A percentile compares a stretch with the other conserved stretches of the same genome.
Evolutionary conservation across 2,329 filamentous ascomycete species (phyloP).

Genomic region (Simplicillium aogashimaense): DNA sequence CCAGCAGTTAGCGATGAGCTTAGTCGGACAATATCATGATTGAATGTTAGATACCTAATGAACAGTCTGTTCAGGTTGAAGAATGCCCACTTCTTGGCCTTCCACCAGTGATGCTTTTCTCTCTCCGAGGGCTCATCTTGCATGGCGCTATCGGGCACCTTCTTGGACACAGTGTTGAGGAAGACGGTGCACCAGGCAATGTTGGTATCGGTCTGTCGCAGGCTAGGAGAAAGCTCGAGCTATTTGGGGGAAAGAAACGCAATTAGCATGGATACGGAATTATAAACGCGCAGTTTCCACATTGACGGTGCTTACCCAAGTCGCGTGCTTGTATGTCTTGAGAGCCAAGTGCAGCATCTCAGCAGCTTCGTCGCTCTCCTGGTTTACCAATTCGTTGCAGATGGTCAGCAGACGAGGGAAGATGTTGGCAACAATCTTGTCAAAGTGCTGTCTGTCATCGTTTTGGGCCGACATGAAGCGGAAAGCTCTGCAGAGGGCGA

Average conservation of each 20-base stretch:
- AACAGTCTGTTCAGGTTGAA: conserved; percentile 95
- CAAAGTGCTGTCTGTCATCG: conserved; percentile 71
- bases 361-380: conserved; percentile 86
- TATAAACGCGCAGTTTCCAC: background rate
- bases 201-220: conserved; percentile 73
- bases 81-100: conserved; percentile 99
- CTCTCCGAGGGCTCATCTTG: conserved; percentile 77
- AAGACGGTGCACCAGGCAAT: conserved; percentile 96
- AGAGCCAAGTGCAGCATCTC: conserved; percentile 94
- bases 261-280: background rate
- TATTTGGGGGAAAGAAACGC: conserved; percentile 23
- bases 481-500: conserved; percentile 92
- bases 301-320: conserved; percentile 55
- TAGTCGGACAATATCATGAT: conserved; percentile 1
- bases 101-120: conserved; percentile 97
- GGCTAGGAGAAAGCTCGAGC: conserved; percentile 74
- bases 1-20: conserved; percentile 7
- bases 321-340: conserved; percentile 97
- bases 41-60: conserved; percentile 56
- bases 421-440: conserved; percentile 83
- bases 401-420: conserved; percentile 84
- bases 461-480: conserved; percentile 79
- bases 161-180: conserved; percentile 78
- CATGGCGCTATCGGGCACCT: conserved; percentile 70
- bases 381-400: conserved; percentile 78